Evolutionary conservation across 441 rosid species (phyloP), one percentile per base, ranked within the genome.

Genomic region (Viola pubescens): DNA sequence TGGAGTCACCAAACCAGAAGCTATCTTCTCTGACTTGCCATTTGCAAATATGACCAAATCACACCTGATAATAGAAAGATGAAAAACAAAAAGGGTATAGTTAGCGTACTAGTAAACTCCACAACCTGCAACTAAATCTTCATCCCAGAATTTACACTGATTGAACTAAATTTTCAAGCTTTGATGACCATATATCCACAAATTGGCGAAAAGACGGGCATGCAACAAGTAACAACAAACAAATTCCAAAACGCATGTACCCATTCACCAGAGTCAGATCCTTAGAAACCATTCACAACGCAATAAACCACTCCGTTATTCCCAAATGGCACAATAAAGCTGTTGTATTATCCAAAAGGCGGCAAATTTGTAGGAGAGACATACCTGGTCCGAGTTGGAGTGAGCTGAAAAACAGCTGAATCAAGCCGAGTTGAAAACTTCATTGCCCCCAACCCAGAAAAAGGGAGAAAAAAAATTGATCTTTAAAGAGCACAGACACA

Each of bases 351-450:
- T 45, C 38, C 38, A 4, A 58, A 49, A 58, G 50, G 3, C 37
- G 16, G 46, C 9, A 46, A 40, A 43, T 45, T 10, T 7, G 61
- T n/a, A 38, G 50, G 51, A 52, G 52, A 26, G 40, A 44, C 16
- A 9, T 72, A 94, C 97, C 99, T 79, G 48, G 99, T 94, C 69
- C 99, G 82, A 77, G 99, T 94, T 52, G 99, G 99, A 68, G 99
- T 94, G 77, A 94, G 99, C 72, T 90, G 99, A 75, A 94, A 94
- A 57, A 87, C 78, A 68, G 81, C 94, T 13, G 94, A 85, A 63
- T 88, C 87, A 57, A 94, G 91, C 70, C 74, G 83, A 70, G 88
- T 82, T 52, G 90, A 86, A 48, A 95, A 73, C 85, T 82, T 88
- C 97, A 94, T 94, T 45, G 74, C 57, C 57, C 45, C 13, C 61